Conservation (phyloP, 305 asterid species). For the Solanum hybrid region DNA sequence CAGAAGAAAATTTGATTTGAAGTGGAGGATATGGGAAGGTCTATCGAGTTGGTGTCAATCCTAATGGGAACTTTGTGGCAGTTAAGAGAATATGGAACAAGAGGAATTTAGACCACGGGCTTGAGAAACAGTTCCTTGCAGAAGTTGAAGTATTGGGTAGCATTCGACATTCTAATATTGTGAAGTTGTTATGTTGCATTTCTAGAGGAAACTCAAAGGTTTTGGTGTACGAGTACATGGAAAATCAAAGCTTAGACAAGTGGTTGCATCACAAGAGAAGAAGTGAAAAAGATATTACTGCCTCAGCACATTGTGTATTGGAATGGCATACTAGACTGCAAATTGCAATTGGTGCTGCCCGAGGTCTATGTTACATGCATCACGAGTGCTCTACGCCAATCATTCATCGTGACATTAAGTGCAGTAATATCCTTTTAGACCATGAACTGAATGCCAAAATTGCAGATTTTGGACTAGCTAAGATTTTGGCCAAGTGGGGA, state of each 20-base stretch:
- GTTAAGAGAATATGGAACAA: constrained; percentile 58
- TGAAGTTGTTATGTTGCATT: constrained; percentile 63
- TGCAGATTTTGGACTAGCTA: constrained; percentile 24
- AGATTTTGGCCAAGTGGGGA: constrained; percentile 27
- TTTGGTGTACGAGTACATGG: constrained; percentile 69
- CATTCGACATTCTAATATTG: constrained; percentile 57
- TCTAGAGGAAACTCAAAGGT: constrained; percentile 48
- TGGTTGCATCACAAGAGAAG: constrained; percentile 45
- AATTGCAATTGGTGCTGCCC: constrained; percentile 57
- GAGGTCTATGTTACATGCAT: constrained; percentile 64
- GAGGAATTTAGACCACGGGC: constrained; percentile 32
- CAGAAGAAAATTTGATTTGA: constrained; percentile 35
- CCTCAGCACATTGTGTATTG: constrained; percentile 31
- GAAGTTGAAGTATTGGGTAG: constrained; percentile 63
- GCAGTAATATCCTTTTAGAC: constrained; percentile 46
- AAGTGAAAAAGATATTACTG: constrained; percentile 11
- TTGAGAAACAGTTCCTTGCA: constrained; percentile 55
- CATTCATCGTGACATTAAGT: constrained; percentile 54
- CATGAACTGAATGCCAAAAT: constrained; percentile 54
- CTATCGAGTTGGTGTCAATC: constrained; percentile 14
- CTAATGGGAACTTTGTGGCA: constrained; percentile 39
- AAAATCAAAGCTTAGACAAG: constrained; percentile 52
- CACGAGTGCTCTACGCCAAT: constrained; percentile 32
- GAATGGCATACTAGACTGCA: constrained; percentile 69
- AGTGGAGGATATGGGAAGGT: constrained; percentile 31